Evolutionary conservation across 208 protist genomes (phyloP).

Genomic region (Leishmania martiniquensis): DNA sequence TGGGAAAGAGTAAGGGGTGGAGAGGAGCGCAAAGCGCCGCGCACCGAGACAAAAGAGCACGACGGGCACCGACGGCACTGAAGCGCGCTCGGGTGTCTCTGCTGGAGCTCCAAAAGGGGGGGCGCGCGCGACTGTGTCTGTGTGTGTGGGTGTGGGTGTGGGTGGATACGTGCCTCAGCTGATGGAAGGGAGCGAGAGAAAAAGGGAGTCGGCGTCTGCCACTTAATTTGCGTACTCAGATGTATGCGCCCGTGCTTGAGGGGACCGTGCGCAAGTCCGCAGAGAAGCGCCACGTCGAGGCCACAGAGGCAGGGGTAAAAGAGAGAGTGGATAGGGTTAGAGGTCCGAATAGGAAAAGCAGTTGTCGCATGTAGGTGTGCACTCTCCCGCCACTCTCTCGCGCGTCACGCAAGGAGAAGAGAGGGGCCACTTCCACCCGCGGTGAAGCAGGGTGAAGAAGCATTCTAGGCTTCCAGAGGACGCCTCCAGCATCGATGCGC

Average conservation of each 20-base stretch:
- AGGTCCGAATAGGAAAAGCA: no score
- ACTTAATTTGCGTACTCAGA: not conserved
- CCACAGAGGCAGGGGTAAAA: not conserved
- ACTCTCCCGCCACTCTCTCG: not conserved
- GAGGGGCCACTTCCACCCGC: not conserved
- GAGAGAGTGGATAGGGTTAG: not conserved
- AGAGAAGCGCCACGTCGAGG: not conserved
- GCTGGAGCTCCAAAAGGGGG: not conserved
- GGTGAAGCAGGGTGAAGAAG: not conserved
- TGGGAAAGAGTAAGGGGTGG: not conserved
- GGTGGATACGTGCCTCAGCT: not conserved
- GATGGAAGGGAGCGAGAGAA: not conserved
- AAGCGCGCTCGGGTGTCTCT: not conserved
- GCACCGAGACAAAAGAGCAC: not conserved
- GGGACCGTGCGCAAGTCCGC: not conserved
- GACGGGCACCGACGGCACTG: not conserved
- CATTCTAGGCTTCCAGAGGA: not conserved
- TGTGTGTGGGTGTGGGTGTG: not conserved
- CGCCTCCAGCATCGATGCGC: not conserved
- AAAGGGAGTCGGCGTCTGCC: not conserved
- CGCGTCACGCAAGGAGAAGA: not conserved
- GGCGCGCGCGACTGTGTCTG: not conserved
- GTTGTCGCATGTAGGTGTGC: not conserved
- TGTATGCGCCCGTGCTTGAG: not conserved
- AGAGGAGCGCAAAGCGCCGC: slow-evolving; percentile 1